Base-by-base conservation (phyloP, 345 rosid genomes). In the Tarenaya hassleriana region DNA sequence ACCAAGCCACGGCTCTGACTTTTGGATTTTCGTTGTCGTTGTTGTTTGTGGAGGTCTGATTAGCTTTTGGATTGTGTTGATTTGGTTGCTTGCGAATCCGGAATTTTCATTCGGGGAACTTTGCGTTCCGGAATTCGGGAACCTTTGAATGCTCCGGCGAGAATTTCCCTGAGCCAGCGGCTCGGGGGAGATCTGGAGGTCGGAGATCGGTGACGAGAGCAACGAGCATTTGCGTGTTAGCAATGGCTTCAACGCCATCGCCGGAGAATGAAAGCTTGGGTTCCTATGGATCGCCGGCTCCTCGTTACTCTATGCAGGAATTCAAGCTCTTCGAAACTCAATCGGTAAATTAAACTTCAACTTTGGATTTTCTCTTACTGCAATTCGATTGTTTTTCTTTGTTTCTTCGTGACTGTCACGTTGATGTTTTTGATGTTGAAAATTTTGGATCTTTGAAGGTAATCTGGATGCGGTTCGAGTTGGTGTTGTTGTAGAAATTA, bases 241-340 rank as follows among this genome's bases (percentile, higher is more conserved):
- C 46, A 45, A 16, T 52, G 54, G 40, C 64, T 18, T 52, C 56
- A 52, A 44, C 54, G 12, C 37, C 64, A 10, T 53, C 65, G 33
- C 24, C 47, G 56, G 66, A 59, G 27, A 59, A 66, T 24, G 70
- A 65, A 24, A 34, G 29, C 47, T 59, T 47, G 0, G 38, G 1
- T 3, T 20, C 68, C 14, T 41, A 64, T 31, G 17, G 55, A 52
- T 52, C 55, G 39, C 54, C 65, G 41, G 10, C 66, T 1, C 52
- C 53, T 48, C 41, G 47, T 0, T 56, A 51, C 34, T 66, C 46
- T 60, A 66, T 66, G 66, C 70, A 66, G 47, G 41, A 66, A 17
- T 66, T 59, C 52, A 66, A 66, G 43, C 70, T 66, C 61, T 66
- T 66, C 5, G 61, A 66, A 56, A 66, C 70, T 47, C 70, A 17